Conservation (phyloP, 225 moss, liverwort and hornwort genomes). For the Polytrichum formosum region DNA sequence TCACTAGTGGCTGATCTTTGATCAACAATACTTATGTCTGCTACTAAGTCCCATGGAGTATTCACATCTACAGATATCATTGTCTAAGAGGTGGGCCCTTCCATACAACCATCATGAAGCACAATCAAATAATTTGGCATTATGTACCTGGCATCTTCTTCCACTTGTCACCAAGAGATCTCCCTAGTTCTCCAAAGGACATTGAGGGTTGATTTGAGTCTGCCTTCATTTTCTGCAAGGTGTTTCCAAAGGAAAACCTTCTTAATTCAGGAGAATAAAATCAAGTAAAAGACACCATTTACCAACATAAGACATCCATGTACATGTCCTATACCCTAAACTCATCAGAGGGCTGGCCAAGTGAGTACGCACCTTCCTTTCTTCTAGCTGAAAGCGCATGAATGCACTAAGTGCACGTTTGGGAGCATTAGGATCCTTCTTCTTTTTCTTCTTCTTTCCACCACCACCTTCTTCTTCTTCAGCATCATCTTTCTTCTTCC, state of each 20-base stretch:
- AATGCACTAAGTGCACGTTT: constrained; percentile 79
- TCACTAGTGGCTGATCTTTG: too few species aligned
- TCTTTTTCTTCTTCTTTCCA: constrained; percentile 79
- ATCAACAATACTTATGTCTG: too few species aligned
- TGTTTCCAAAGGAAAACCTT: too few species aligned
- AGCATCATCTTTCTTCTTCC: constrained; percentile 75
- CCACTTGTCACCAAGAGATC: constrained; percentile 81
- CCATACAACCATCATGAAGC: too few species aligned
- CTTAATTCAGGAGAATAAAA: neutral
- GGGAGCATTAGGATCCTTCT: constrained; percentile 90
- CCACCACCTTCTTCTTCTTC: constrained; percentile 66
- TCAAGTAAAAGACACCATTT: too few species aligned
- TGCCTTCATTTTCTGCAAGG: constrained; percentile 67
- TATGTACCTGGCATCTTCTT: constrained; percentile 79
- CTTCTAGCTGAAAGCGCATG: constrained; percentile 73
- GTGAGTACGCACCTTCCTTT: constrained; percentile 49
- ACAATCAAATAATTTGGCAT: too few species aligned
- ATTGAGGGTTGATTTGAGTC: constrained; percentile 55
- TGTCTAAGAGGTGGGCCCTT: too few species aligned
- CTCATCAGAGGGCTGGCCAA: too few species aligned
- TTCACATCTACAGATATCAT: too few species aligned
- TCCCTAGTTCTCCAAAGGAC: constrained; percentile 58
- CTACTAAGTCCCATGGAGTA: too few species aligned
- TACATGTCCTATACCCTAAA: too few species aligned
- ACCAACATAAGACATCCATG: too few species aligned